Conservation (phyloP, 2,329 filamentous ascomycete genomes). For the Sporothrix brasiliensis region DNA sequence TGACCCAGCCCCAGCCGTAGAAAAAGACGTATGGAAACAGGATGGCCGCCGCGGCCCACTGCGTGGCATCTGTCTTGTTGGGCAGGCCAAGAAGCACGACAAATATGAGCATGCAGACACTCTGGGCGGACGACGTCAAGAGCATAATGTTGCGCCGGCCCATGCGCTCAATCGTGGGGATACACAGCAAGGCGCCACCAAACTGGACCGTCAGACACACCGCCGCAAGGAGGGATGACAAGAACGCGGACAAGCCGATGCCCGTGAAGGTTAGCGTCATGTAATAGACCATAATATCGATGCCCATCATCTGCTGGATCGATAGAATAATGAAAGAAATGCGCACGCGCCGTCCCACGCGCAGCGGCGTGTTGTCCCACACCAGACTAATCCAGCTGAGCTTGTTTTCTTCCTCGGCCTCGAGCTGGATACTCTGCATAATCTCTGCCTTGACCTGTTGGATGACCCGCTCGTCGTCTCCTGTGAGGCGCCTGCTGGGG, state of each 20-base stretch:
- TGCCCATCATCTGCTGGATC: slow-evolving; percentile 25
- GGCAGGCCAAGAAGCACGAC: slow-evolving; percentile 15
- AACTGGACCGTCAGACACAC: slow-evolving; percentile 11
- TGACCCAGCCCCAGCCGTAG: slow-evolving; percentile 22
- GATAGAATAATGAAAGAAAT: slow-evolving; percentile 18
- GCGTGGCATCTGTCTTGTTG: not conserved
- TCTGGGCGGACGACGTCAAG: not conserved
- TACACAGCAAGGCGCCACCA: slow-evolving; percentile 9
- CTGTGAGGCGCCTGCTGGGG: not conserved
- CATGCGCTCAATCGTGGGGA: slow-evolving; percentile 16
- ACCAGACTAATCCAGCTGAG: slow-evolving; percentile 18
- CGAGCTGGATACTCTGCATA: slow-evolving; percentile 23
- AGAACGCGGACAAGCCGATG: not conserved
- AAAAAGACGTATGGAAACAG: slow-evolving; percentile 14
- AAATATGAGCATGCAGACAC: slow-evolving; percentile 15
- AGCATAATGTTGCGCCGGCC: slow-evolving; percentile 21
- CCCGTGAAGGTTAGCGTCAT: not conserved
- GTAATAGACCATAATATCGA: slow-evolving; percentile 8
- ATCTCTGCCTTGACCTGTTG: slow-evolving; percentile 8
- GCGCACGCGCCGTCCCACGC: slow-evolving; percentile 9
- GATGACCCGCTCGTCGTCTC: not conserved
- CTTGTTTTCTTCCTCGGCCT: slow-evolving; percentile 19
- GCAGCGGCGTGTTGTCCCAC: slow-evolving; percentile 18
- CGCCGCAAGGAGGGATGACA: not conserved
- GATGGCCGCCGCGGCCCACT: slow-evolving; percentile 1